Conservation (phyloP, 2,329 filamentous ascomycete species). For the Aureobasidium sp. region DNA sequence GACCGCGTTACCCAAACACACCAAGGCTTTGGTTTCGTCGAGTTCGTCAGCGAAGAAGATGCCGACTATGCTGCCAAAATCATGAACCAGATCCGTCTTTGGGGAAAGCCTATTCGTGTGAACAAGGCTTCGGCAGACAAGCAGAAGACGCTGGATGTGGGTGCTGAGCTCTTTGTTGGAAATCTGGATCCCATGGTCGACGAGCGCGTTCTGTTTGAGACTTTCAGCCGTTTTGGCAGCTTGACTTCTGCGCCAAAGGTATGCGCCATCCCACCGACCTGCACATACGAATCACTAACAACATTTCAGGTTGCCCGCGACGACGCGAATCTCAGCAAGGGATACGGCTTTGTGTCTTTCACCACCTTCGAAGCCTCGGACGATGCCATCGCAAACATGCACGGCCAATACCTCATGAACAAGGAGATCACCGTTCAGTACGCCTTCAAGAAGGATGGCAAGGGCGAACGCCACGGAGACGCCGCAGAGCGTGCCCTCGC, state of each 20-base stretch:
- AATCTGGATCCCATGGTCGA: slow-evolving; percentile 93
- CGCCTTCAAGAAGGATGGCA: slow-evolving; percentile 98
- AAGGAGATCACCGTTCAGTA: slow-evolving; percentile 96
- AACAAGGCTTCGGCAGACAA: slow-evolving; percentile 95
- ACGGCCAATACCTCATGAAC: slow-evolving; percentile 93
- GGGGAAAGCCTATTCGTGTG: slow-evolving; percentile 89
- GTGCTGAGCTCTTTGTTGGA: slow-evolving; percentile 92
- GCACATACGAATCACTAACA: neutral
- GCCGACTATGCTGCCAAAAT: slow-evolving; percentile 94
- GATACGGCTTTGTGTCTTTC: slow-evolving; percentile 93
- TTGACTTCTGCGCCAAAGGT: slow-evolving; percentile 82
- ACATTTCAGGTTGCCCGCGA: slow-evolving; percentile 62
- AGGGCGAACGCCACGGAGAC: slow-evolving; percentile 92
- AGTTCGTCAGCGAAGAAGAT: slow-evolving; percentile 91
- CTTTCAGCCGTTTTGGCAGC: slow-evolving; percentile 83
- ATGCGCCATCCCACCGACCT: slow-evolving; percentile 14
- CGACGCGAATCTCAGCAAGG: slow-evolving; percentile 80
- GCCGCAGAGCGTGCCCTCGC: slow-evolving; percentile 87
- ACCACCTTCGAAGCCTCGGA: slow-evolving; percentile 91
- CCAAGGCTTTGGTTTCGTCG: slow-evolving; percentile 97
- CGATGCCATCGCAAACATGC: slow-evolving; percentile 83
- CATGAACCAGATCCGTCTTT: slow-evolving; percentile 92
- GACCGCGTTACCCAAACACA: slow-evolving; percentile 95
- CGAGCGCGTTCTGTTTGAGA: slow-evolving; percentile 93
- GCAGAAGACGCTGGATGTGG: slow-evolving; percentile 89